These are phyloP conservation scores for Zasmidium angulare DNA, from an alignment of 2,329 filamentous ascomycete species.

Conservation along the genomic window DNA sequence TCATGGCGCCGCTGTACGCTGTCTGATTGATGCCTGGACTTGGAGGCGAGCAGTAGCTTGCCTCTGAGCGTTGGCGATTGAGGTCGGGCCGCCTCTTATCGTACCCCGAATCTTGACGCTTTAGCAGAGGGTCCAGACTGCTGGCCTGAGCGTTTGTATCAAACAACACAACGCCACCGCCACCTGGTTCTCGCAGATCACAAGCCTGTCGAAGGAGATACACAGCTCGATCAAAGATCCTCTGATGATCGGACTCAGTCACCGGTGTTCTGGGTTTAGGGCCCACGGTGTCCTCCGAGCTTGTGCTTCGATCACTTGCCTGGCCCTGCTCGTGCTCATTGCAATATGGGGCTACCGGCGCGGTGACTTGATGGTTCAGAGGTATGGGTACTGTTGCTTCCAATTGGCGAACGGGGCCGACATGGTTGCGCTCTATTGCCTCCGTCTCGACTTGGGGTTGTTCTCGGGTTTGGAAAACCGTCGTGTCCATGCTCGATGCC, in stretches of 20 bases:
- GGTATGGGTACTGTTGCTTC: background rate
- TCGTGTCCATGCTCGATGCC: background rate
- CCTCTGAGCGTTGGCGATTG: background rate
- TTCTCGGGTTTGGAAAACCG: background rate
- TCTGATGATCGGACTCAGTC: slow-evolving; percentile 30
- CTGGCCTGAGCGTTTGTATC: slow-evolving; percentile 30
- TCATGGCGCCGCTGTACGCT: slow-evolving; percentile 16
- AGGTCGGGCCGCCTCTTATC: background rate
- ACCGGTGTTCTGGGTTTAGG: slow-evolving; percentile 20
- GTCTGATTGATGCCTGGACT: background rate
- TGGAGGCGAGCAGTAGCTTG: background rate
- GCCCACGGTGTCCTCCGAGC: background rate
- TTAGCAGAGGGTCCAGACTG: slow-evolving; percentile 10
- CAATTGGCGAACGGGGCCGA: background rate
- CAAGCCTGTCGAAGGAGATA: slow-evolving; percentile 49
- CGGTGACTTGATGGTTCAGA: no score
- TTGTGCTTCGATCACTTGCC: background rate
- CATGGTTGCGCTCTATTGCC: background rate
- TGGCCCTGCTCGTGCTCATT: background rate
- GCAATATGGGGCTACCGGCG: background rate
- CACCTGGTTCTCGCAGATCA: slow-evolving; percentile 35
- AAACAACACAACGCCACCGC: slow-evolving; percentile 43
- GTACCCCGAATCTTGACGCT: slow-evolving; percentile 6
- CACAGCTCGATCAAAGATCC: slow-evolving; percentile 48
- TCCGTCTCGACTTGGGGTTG: background rate